Evolutionary conservation across 192 early-diverging fungal genomes (phyloP), one percentile per base, ranked within the genome.

Genomic region (Neocallimastix lanati): DNA sequence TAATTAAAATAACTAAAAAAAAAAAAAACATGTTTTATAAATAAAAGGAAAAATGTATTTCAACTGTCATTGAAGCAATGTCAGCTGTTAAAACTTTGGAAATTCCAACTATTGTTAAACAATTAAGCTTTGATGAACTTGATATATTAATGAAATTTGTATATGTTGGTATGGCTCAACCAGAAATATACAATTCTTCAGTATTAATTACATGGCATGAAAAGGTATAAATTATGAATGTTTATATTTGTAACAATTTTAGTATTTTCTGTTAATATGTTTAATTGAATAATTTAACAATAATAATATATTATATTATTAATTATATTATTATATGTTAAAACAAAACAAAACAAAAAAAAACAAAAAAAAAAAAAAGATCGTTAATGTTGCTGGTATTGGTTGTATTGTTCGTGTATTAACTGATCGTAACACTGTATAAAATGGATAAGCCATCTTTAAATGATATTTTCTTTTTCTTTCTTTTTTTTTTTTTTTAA

Each of bases 181-280:
- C 97, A 4, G 94, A 95, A 27, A 82, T 85, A 77, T 95, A 88
- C 80, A 96, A 95, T 81, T 93, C 94, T 78, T 91, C 91, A 18
- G 87, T 94, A 77, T 82, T 98, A 80, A 85, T 98, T 80, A 86
- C 88, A 80, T 98, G 96, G 96, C 97, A 98, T 81, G 96, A 98
- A 80, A 95, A 96, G 86, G 93, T 96, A 83, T n/a, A 78, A 37
- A 6, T 25, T 13, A 37, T 4, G 12, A 12, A 76, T 37, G 14
- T 12, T 84, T 28, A 81, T 15, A 58, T 28, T 67, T n/a, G n/a
- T n/a, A n/a, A n/a, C n/a, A n/a, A n/a, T n/a, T n/a, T n/a, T n/a
- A n/a, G n/a, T n/a, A n/a, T n/a, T n/a, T n/a, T n/a, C n/a, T n/a
- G n/a, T n/a, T n/a, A n/a, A n/a, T n/a, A n/a, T n/a, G n/a, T n/a